Percentiles rank a stretch among this genome's conserved stretches.
Conservation (phyloP, 2,329 filamentous ascomycete species). For the Cordyceps tenuipes region DNA sequence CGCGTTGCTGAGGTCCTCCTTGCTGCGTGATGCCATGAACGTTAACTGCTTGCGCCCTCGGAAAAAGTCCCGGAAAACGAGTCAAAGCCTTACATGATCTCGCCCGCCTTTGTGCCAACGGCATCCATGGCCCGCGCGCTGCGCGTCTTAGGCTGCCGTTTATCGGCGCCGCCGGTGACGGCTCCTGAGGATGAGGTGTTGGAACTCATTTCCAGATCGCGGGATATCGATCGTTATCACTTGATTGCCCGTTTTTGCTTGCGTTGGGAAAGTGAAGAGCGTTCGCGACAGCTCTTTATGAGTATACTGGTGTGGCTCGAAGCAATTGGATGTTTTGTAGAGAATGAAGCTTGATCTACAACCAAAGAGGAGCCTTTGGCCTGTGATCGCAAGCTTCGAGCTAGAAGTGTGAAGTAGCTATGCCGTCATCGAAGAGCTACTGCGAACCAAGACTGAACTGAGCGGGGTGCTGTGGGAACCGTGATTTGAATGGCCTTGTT, state of each 20-base stretch:
- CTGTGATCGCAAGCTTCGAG: neutral
- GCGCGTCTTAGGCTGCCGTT: slow-evolving; percentile 8
- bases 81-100: slow-evolving; percentile 4
- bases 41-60: neutral
- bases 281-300: neutral
- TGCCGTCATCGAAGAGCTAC: slow-evolving; percentile 10
- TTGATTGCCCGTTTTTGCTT: neutral
- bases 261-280: neutral
- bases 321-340: neutral
- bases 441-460: neutral
- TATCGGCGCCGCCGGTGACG: slow-evolving; percentile 3
- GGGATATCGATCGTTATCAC: neutral
- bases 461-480: neutral
- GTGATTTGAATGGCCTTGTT: too few species aligned
- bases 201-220: slow-evolving; percentile 2
- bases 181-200: neutral
- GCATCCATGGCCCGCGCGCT: slow-evolving; percentile 1
- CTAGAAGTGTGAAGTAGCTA: neutral
- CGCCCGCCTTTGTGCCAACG: slow-evolving; percentile 9
- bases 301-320: too few species aligned
- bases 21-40: slow-evolving; percentile 28
- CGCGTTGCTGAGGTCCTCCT: slow-evolving; percentile 64
- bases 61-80: neutral
- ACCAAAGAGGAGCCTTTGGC: neutral
- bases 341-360: too few species aligned